Evolutionary conservation across 2,329 filamentous ascomycete genomes (phyloP).

Genomic region (Ophiostoma montium): DNA sequence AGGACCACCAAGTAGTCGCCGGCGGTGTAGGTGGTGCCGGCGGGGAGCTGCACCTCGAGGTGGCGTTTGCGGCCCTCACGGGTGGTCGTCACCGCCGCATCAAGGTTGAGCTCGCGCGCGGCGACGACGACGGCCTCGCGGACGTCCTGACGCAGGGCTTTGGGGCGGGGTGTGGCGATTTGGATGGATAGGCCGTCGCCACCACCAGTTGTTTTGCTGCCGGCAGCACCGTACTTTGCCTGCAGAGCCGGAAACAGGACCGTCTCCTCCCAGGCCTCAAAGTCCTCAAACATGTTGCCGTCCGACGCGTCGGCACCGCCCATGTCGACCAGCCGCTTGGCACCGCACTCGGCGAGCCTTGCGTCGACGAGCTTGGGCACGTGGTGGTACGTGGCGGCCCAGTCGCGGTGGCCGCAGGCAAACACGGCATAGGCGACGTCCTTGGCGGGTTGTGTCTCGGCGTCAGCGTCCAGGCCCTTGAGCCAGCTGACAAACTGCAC

Average conservation of each 20-base stretch:
- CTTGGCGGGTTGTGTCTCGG: background rate
- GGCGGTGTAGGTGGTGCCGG: slow-evolving; percentile 49
- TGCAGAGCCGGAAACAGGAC: slow-evolving; percentile 35
- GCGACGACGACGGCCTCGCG: slow-evolving; percentile 40
- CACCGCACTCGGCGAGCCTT: slow-evolving; percentile 34
- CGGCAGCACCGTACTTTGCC: slow-evolving; percentile 23
- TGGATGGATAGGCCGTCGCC: slow-evolving; percentile 27
- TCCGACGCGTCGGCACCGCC: slow-evolving; percentile 46
- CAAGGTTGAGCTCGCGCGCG: slow-evolving; percentile 28
- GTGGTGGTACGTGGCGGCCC: slow-evolving; percentile 49
- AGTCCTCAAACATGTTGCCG: slow-evolving; percentile 52
- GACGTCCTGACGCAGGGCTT: slow-evolving; percentile 29
- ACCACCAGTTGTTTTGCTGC: background rate
- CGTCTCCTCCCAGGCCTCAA: slow-evolving; percentile 54
- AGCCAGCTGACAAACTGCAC: slow-evolving; percentile 22
- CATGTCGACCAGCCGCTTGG: slow-evolving; percentile 30
- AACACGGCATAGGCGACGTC: slow-evolving; percentile 52
- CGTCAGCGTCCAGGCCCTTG: too few relatives aligned
- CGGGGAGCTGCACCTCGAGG: slow-evolving; percentile 53
- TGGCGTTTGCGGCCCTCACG: slow-evolving; percentile 39
- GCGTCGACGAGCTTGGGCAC: slow-evolving; percentile 50
- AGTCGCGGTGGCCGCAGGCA: slow-evolving; percentile 42
- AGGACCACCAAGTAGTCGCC: slow-evolving; percentile 65
- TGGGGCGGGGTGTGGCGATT: slow-evolving; percentile 29
- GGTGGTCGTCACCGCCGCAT: too few relatives aligned